Conservation (phyloP, 495 filamentous ascomycete species). For the Penicillium herquei region DNA sequence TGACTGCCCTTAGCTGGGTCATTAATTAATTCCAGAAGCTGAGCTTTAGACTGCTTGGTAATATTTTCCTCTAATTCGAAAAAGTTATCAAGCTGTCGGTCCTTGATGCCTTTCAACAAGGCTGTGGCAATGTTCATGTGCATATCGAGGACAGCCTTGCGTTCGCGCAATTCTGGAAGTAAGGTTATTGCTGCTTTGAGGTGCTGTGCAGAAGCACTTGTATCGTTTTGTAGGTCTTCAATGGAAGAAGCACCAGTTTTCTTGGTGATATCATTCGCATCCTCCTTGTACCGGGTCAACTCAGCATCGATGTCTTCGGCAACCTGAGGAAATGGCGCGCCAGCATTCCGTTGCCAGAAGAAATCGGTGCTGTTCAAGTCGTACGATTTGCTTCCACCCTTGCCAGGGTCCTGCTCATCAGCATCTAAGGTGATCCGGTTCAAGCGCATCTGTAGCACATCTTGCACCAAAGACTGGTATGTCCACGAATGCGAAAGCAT, state of each 20-base stretch:
- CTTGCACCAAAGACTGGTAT: conserved; percentile 93
- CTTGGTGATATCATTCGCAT: conserved; percentile 89
- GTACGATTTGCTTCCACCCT: conserved; percentile 78
- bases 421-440: conserved; percentile 95
- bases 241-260: conserved; percentile 92
- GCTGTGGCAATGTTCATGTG: conserved; percentile 98
- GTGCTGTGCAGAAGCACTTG: conserved; percentile 83
- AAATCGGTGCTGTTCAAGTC: conserved; percentile 90
- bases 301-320: conserved; percentile 95
- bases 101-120: conserved; percentile 84
- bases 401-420: conserved; percentile 71
- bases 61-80: conserved; percentile 95
- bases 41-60: conserved; percentile 84
- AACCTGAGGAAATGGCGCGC: conserved; percentile 90
- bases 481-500: conserved; percentile 99
- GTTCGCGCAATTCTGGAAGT: conserved; percentile 86
- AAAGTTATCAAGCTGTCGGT: conserved; percentile 91
- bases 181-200: conserved; percentile 93
- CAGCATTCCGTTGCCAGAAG: conserved; percentile 96
- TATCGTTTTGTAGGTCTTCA: conserved; percentile 90
- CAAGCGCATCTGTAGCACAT: conserved; percentile 89
- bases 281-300: conserved; percentile 90
- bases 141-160: conserved; percentile 91
- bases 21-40: conserved; percentile 85
- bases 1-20: conserved; percentile 78